Evolutionary conservation across 2,329 filamentous ascomycete species (phyloP).

Genomic region (Penicillium capsulatum): DNA sequence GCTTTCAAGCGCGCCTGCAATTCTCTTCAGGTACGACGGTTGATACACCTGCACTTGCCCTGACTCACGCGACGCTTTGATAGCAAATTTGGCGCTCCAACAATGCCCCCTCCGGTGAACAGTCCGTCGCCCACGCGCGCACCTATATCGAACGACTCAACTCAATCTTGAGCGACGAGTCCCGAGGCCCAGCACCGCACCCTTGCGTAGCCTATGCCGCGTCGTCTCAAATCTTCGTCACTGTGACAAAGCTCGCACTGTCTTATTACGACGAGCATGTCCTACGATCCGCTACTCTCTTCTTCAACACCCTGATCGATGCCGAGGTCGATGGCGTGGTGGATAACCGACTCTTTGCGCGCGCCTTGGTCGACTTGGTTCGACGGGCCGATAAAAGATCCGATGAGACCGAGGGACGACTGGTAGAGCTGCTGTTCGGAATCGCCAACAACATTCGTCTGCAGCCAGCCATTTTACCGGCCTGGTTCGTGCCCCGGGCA

Average conservation of each 20-base stretch:
- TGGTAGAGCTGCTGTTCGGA: conserved; percentile 91
- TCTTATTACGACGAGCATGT: conserved; percentile 80
- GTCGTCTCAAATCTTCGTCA: conserved; percentile 81
- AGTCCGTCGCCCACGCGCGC: conserved; percentile 49
- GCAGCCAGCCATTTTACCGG: conserved; percentile 77
- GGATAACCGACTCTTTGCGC: conserved; percentile 78
- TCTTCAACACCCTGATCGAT: conserved; percentile 90
- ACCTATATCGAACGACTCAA: conserved; percentile 55
- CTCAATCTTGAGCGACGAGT: conserved; percentile 78
- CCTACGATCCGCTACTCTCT: conserved; percentile 74
- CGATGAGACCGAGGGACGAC: conserved; percentile 76
- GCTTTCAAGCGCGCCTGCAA: conserved; percentile 61
- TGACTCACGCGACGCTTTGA: conserved; percentile 6
- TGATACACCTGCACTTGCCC: background rate
- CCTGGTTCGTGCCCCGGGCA: conserved; percentile 75
- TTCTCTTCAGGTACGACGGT: conserved; percentile 49
- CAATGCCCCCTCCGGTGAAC: conserved; percentile 49
- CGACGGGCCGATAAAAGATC: conserved; percentile 65
- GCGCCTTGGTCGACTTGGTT: conserved; percentile 80
- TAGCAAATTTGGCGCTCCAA: conserved; percentile 60
- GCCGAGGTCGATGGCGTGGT: conserved; percentile 95
- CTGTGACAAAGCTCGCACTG: conserved; percentile 82
- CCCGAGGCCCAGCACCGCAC: conserved; percentile 80
- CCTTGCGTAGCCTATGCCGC: conserved; percentile 86
- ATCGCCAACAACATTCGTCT: conserved; percentile 94